Base-by-base conservation (phyloP, 192 early-diverging fungal species). In the Lobosporangium transversale region DNA sequence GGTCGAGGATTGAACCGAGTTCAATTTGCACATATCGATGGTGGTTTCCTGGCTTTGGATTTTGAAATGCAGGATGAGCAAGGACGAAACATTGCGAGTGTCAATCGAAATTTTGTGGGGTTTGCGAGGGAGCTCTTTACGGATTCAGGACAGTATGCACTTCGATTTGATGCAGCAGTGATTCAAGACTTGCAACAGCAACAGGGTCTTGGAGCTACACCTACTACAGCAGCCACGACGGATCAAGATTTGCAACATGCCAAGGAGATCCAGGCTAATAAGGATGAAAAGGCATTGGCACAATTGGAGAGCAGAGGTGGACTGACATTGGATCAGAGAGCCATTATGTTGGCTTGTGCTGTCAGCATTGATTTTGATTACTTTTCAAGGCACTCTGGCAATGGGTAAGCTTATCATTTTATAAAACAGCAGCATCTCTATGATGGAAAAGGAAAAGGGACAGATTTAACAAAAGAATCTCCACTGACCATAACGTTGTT, bases 361-460 rank as follows among this genome's bases (percentile, higher is more conserved):
- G 84, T 95, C 55, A 90, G 89, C 18, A 92, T 94, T 50, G 95
- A 96, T 62, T 90, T 93, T 69, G 94, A 96, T 71, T 96, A 94
- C 75, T 96, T 94, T 79, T 89, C 85, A 31, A 70, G 92, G 42
- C 92, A 94, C 62, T 92, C 90, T 6, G 68, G 56, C 2, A 73
- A 83, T 67, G 86, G 83, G 49, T 67, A 62, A 31, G 73, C 30
- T 44, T 53, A 2, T 44, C 20, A 18, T 30, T 10, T 43, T 51
- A 1, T 27, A 14, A 3, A 42, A 33, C 11, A 23, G 21, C 14
- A 26, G 31, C 26, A 9, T n/a, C 40, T 31, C 23, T 26, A 47
- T 20, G n/a, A 56, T 45, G 37, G 29, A 14, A 18, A 24, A 53
- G 49, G 10, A 32, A 15, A 47, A 47, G 17, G 7, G 45, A 4